Conservation (phyloP, 345 rosid genomes). For the Bruguiera sexangula region DNA sequence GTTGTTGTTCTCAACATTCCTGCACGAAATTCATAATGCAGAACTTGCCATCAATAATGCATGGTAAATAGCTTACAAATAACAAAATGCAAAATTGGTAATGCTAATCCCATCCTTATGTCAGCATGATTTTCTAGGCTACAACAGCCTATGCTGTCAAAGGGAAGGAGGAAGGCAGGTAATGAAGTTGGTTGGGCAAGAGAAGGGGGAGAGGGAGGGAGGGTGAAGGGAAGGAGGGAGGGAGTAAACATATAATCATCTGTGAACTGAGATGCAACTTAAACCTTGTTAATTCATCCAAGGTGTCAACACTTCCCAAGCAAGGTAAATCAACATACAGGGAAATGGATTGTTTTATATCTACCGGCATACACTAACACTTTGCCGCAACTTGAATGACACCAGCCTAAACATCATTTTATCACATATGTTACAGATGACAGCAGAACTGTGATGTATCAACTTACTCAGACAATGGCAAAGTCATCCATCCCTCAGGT, state of each 20-base stretch:
- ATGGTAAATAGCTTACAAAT: background rate
- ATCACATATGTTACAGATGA: background rate
- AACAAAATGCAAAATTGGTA: background rate
- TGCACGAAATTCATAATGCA: background rate
- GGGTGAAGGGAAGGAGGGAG: too few relatives aligned
- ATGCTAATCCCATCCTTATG: background rate
- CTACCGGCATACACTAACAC: background rate
- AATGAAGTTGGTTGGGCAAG: too few relatives aligned
- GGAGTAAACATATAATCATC: too few relatives aligned
- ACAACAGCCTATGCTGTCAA: too few relatives aligned
- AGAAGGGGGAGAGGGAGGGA: too few relatives aligned
- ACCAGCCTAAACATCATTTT: background rate
- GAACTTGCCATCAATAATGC: background rate
- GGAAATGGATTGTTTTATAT: background rate
- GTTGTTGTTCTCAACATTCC: background rate
- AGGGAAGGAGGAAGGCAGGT: too few relatives aligned
- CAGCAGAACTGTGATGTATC: background rate
- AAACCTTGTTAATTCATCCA: too few relatives aligned
- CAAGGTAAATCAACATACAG: background rate
- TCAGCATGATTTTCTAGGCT: background rate
- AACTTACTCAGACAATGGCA: slow-evolving; percentile 62
- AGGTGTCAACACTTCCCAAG: too few relatives aligned
- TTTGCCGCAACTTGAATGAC: background rate
- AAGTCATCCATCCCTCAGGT: slow-evolving; percentile 35
- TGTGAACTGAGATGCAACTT: too few relatives aligned